Evolutionary conservation across 2,329 filamentous ascomycete species (phyloP), one percentile per base, ranked within the genome.

Genomic region (Diaporthe batatas): DNA sequence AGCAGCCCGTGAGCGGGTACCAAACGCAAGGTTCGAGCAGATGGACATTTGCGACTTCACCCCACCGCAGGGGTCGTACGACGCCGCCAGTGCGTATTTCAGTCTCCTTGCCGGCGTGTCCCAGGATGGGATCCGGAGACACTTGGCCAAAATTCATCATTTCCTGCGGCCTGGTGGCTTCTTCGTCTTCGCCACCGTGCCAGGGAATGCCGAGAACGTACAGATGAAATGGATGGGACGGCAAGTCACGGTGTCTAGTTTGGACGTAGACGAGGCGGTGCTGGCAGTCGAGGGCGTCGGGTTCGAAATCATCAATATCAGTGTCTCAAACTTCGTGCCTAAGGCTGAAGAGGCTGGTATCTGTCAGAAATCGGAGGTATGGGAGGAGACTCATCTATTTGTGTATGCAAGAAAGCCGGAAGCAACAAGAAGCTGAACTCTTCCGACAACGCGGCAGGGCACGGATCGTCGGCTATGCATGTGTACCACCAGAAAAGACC

Each of bases 341-440:
- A 73, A 67, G 44, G 75, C 67, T 34, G 76, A 70, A 25, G 76
- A 79, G 71, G 77, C 71, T 11, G 79, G 79, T 36, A 76, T 80
- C 67, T 79, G 77, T 62, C 39, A 47, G 36, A 47, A 72, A 5
- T 77, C 78, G 8, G 77, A 79, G 18, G 77, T 78, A 12, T 79
- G 77, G 78, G 79, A 79, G 65, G 79, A 80, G 75, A 67, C 74
- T 59, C 78, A 79, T 71, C 69, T 80, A 59, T 78, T 78, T 74
- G 73, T 80, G 21, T 79, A 77, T 70, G 78, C 77, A 7, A 73
- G 72, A 65, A 79, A 79, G 75, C 74, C 77, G 14, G 7, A 12
- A 29, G 8, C 36, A 25, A 36, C 36, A 39, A 39, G 4, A 39
- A 14, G 36, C 12, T 39, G 36, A 39, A 39, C 36, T 39, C 36